These are phyloP conservation scores for Hyaloscypha bicolor DNA, from an alignment of 495 filamentous ascomycete species.

Conservation along the genomic window DNA sequence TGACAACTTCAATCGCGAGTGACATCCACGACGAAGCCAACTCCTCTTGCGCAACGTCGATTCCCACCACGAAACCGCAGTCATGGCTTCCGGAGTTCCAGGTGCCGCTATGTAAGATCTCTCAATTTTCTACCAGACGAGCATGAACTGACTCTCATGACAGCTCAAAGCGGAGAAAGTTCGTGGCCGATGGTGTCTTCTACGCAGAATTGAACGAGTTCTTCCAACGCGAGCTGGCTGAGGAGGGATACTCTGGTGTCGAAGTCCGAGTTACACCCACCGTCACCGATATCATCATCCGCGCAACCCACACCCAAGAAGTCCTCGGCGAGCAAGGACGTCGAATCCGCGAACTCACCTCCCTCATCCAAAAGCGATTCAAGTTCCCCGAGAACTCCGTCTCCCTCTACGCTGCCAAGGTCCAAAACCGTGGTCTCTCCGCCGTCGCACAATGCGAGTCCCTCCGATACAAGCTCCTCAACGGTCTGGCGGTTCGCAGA, in stretches of 20 bases:
- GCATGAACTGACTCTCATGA: not conserved
- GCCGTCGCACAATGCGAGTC: slow-evolving; percentile 99
- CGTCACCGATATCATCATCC: slow-evolving; percentile 99
- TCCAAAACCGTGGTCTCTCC: slow-evolving; percentile 99
- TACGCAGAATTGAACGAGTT: slow-evolving; percentile 99
- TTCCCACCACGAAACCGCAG: slow-evolving; percentile 35
- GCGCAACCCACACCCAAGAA: slow-evolving; percentile 99
- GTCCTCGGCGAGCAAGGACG: slow-evolving; percentile 99
- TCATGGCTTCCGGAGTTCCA: slow-evolving; percentile 66
- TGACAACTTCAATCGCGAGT: slow-evolving; percentile 6
- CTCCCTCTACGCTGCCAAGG: slow-evolving; percentile 99
- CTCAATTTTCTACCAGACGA: not conserved
- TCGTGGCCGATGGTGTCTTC: slow-evolving; percentile 99
- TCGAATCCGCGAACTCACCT: slow-evolving; percentile 99
- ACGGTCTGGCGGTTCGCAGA: slow-evolving; percentile 95
- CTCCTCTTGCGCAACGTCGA: slow-evolving; percentile 32
- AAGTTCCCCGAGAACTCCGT: slow-evolving; percentile 99
- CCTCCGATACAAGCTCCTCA: slow-evolving; percentile 98
- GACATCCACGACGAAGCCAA: slow-evolving; percentile 28
- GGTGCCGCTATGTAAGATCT: slow-evolving; percentile 56
- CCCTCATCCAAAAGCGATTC: slow-evolving; percentile 99
- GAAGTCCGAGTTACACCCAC: slow-evolving; percentile 99
- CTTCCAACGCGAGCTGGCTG: slow-evolving; percentile 99
- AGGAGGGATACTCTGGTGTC: slow-evolving; percentile 99
- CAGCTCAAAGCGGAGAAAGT: slow-evolving; percentile 98